These are phyloP conservation scores for Blastobotrys elegans DNA, from an alignment of 1,139 yeast species.

Conservation along the genomic window DNA sequence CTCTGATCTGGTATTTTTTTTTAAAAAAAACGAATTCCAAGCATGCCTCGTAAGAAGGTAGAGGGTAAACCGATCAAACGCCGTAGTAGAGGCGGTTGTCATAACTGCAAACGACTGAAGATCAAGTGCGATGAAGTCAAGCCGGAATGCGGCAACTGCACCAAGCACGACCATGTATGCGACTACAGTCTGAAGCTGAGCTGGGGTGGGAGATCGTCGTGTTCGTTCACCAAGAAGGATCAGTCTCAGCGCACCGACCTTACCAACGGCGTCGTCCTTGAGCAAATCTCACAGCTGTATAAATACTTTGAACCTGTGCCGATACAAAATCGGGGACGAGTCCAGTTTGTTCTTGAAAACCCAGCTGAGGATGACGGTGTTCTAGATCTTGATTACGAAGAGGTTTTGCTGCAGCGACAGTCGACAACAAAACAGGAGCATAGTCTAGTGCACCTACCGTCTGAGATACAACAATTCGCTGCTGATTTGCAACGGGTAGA, in stretches of 20 bases:
- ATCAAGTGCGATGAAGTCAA: constrained; percentile 59
- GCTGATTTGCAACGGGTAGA: constrained; percentile 5
- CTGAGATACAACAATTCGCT: constrained; percentile 4
- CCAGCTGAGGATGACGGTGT: constrained; percentile 11
- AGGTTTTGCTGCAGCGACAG: neutral
- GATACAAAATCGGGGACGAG: constrained; percentile 10
- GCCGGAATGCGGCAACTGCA: constrained; percentile 60
- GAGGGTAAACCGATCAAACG: constrained; percentile 23
- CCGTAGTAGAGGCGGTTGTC: constrained; percentile 33
- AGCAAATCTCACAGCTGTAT: constrained; percentile 17
- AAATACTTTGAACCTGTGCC: constrained; percentile 24
- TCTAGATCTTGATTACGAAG: constrained; percentile 2
- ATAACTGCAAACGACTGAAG: constrained; percentile 29
- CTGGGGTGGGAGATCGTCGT: constrained; percentile 75
- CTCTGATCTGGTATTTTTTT: too few species aligned
- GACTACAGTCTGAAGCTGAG: constrained; percentile 62
- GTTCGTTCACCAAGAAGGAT: constrained; percentile 6
- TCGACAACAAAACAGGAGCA: neutral
- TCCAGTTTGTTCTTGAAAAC: constrained; percentile 10
- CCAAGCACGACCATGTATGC: constrained; percentile 46
- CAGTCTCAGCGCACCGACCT: constrained; percentile 6
- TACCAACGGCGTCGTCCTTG: constrained; percentile 11
- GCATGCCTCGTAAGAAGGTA: constrained; percentile 14
- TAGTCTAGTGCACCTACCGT: neutral
- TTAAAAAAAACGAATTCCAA: too few species aligned